A percentile compares a stretch with the other conserved stretches of the same genome.
These are phyloP conservation scores for Cercospora janseana DNA, from an alignment of 2,329 filamentous ascomycete genomes.

Conservation along the genomic window DNA sequence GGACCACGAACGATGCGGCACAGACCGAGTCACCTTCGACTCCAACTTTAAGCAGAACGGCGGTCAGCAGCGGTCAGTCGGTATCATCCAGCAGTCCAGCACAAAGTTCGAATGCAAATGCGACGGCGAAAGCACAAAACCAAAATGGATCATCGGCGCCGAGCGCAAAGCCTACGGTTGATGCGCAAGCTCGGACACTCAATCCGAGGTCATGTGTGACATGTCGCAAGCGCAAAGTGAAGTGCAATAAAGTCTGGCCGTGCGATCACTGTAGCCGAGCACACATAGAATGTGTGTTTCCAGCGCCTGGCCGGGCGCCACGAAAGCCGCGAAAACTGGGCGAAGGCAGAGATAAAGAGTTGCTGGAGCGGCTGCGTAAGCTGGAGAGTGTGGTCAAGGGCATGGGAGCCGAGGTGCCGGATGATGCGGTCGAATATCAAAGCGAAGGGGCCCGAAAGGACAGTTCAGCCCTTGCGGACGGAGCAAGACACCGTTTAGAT, in stretches of 20 bases:
- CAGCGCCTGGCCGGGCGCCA: constrained; percentile 69
- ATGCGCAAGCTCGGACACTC: constrained; percentile 36
- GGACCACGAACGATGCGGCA: too few species aligned
- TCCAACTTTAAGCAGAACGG: not conserved
- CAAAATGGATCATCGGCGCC: constrained; percentile 9
- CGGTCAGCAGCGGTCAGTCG: not conserved
- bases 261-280: constrained; percentile 73
- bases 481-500: not conserved
- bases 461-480: not conserved
- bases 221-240: constrained; percentile 63
- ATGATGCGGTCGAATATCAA: constrained; percentile 6
- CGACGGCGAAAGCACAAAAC: constrained; percentile 1
- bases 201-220: constrained; percentile 51
- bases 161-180: constrained; percentile 25
- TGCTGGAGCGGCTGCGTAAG: constrained; percentile 69
- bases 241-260: constrained; percentile 74
- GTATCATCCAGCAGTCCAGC: not conserved
- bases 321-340: constrained; percentile 66
- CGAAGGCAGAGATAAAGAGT: constrained; percentile 57
- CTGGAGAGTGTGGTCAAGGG: constrained; percentile 71
- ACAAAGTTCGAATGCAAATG: constrained; percentile 10
- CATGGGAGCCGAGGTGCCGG: constrained; percentile 49
- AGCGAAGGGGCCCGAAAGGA: not conserved
- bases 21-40: not conserved
- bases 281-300: constrained; percentile 70